Evolutionary conservation across 2,329 filamentous ascomycete species (phyloP), one percentile per base, ranked within the genome.

Genomic region (Calonectria montana): DNA sequence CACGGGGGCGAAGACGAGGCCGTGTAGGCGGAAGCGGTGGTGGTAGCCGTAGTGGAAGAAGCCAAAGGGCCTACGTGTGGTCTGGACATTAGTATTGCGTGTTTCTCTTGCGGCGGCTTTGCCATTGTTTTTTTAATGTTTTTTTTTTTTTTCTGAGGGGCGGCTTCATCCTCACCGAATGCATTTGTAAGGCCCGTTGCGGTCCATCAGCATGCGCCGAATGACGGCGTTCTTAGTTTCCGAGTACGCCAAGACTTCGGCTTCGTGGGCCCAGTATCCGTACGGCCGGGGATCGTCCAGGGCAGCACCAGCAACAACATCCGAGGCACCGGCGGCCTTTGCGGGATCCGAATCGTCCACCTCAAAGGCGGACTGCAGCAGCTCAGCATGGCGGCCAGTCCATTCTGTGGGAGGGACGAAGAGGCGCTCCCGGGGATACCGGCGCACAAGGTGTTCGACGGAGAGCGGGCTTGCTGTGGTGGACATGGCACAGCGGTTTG

Each of bases 321-420:
- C 27, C n/a, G 18, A 25, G 4, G 27, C 5, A 12, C 45, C 21
- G 12, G 2, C n/a, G 31, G n/a, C 39, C 18, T 23, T n/a, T 12
- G 29, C 8, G 5, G 29, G 18, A 13, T 39, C 35, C 21, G 13
- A 29, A 21, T 50, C 61, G 50, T 61, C 37, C 48, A 47, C 37
- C 18, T 75, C 69, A 15, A 79, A 79, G 4, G 37, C 65, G 27
- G 62, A 72, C 2, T 66, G 45, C 2, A 80, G 65, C 0, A 79
- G 76, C 10, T 74, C 55, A 3, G 80, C 41, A 29, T 80, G 78
- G 5, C 71, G 50, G 0, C 62, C 23, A 1, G 73, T 73, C 78
- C 78, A 79, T 62, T 79, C 76, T 1, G 76, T 21, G 1, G 78
- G 78, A 23, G 76, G 77, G 2, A 80, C 78, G 10, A 74, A 72